Evolutionary conservation across 352 stramenopile genomes (phyloP), one percentile per base, ranked within the genome.

Genomic region (Phytophthora boehmeriae): DNA sequence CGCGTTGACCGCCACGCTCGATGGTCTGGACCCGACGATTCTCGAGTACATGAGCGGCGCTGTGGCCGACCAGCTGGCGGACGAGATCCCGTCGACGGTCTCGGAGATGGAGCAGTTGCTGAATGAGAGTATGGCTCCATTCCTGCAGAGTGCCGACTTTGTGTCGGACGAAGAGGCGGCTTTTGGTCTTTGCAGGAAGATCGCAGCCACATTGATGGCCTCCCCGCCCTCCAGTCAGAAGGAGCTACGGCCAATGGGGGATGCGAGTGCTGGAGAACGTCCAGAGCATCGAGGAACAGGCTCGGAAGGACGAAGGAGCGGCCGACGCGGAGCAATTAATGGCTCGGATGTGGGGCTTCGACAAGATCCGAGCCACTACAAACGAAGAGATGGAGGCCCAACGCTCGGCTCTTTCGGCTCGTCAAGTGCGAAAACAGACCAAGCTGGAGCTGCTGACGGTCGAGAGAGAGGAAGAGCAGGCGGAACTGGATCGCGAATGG

Each of bases 321-420:
- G 69, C 66, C 65, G 80, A 90, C 59, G 73, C 81, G 5, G 74
- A 87, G 59, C 75, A 81, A 63, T 60, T 95, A 27, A 68, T 95
- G 74, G 83, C 83, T 36, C 81, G 81, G 39, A 95, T 95, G 81
- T 93, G 84, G 84, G 87, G 87, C 38, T 93, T 95, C 41, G 84
- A 95, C 67, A 86, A 86, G 64, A 92, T 95, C 74, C 84, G 87
- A 30, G 73, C 80, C 53, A 85, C 75, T 6, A 91, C 77, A 9
- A 95, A 95, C 63, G 54, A 73, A 28, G 80, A 92, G 61, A 79
- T 95, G 72, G 86, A 92, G 56, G 78, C 84, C 23, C 79, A 86
- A 46, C 70, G 80, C 52, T 92, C 82, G 46, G 80, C 84, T 45
- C 80, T 92, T 23, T 93, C 84, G 52, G 78, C 86, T 50, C 83